Base-by-base conservation (phyloP, 2,329 filamentous ascomycete genomes). In the Aureobasidium sp. region DNA sequence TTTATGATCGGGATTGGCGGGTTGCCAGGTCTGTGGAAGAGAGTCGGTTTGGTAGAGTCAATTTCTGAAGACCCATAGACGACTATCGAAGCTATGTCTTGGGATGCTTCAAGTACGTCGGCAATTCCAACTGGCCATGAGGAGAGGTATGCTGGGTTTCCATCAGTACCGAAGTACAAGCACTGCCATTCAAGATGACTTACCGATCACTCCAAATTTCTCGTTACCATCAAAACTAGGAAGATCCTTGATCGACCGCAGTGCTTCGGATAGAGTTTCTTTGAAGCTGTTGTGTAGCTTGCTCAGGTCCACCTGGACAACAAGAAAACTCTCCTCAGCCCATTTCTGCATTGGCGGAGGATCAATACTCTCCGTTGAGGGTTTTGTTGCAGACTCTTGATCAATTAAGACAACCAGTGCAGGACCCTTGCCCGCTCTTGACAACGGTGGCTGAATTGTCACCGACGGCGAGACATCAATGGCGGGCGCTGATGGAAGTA, bases 281-380 rank as follows among this genome's bases (percentile, higher is more conserved):
- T 17, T 65, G 57, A 17, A 61, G 55, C 65, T 52, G 20, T 64
- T 53, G 25, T 25, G 7, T n/a, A 66, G 9, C 7, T 65, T 44
- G 31, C 65, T 52, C 1, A 75, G 67, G 2, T 73, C 69, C 0
- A 88, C 69, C 69, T 87, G 80, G 0, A 77, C 83, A 3, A 89
- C 84, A 0, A 82, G 76, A 66, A 83, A 89, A 0, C 87, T 85
- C 70, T 90, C 87, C 69, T 90, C 87, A 0, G 86, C 86, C 87
- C 87, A 89, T 72, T 89, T 90, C 64, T 82, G 70, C 15, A 83
- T 68, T 0, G 84, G 82, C 9, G 80, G 77, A 0, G 86, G 86
- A 60, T 81, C 79, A 78, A 69, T 48, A 73, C 75, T 52, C 72
- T 71, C 31, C 76, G 75, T 37, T 69, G 72, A 44, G 68, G 59